Conservation (phyloP, 495 filamentous ascomycete genomes). For the Aspergillus coremiiformis region DNA sequence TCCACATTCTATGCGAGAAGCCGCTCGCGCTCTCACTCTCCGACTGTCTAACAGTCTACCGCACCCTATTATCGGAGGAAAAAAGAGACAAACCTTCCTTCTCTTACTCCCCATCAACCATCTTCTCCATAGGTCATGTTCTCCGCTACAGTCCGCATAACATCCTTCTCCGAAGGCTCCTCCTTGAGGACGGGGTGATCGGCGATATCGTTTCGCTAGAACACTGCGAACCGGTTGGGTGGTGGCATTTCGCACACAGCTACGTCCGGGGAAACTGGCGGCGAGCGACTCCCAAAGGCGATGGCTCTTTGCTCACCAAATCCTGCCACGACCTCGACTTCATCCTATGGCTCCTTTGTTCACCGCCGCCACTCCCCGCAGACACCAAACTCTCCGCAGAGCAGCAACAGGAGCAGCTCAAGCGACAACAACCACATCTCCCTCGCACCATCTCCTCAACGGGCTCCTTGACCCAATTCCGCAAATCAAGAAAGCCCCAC, state of each 20-base stretch:
- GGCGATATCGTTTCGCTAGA: slow-evolving; percentile 84
- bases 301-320: slow-evolving; percentile 72
- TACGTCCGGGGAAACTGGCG: slow-evolving; percentile 96
- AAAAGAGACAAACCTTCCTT: background rate
- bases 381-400: background rate
- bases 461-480: slow-evolving; percentile 61
- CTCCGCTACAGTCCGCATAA: slow-evolving; percentile 89
- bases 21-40: slow-evolving; percentile 71
- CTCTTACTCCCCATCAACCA: slow-evolving; percentile 6
- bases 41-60: slow-evolving; percentile 69
- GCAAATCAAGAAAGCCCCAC: slow-evolving; percentile 60
- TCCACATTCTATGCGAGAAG: slow-evolving; percentile 94
- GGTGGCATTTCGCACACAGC: slow-evolving; percentile 92
- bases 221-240: slow-evolving; percentile 90
- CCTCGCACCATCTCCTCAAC: slow-evolving; percentile 65
- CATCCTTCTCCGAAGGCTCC: slow-evolving; percentile 67
- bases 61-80: slow-evolving; percentile 30
- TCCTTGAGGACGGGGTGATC: slow-evolving; percentile 60
- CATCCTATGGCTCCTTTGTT: slow-evolving; percentile 67
- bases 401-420: no score
- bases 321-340: slow-evolving; percentile 92
- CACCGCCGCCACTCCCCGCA: background rate
- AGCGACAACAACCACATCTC: slow-evolving; percentile 45
- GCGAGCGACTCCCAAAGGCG: slow-evolving; percentile 50
- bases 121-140: slow-evolving; percentile 76